phyloP scores from a whole-genome alignment of 2,329 filamentous ascomycete species.

The Trichoderma koningiopsis region DNA sequence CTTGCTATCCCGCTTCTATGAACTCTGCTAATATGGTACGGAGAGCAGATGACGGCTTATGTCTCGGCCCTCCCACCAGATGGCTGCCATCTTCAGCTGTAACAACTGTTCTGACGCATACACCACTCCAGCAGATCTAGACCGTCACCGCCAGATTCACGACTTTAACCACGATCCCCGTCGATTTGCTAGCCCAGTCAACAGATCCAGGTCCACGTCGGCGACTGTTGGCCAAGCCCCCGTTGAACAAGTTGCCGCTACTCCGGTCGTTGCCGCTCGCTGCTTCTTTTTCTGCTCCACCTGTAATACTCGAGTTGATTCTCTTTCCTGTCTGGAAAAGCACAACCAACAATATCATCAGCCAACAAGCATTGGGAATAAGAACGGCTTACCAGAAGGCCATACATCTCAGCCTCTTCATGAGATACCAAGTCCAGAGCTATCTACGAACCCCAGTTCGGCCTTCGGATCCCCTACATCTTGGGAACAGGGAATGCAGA shows the following conservation, averaged over 20 bases:
- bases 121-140: slow-evolving; percentile 32
- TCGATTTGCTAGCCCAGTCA: not conserved
- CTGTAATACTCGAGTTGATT: not conserved
- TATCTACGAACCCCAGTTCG: not conserved
- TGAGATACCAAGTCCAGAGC: not conserved
- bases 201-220: not conserved
- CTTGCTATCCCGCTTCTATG: not conserved
- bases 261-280: not conserved
- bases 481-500: not conserved
- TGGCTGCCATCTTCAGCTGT: slow-evolving; percentile 27
- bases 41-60: not conserved
- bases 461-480: not conserved
- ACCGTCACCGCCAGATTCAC: slow-evolving; percentile 36
- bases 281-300: not conserved
- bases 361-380: slow-evolving; percentile 28
- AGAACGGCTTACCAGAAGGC: not conserved
- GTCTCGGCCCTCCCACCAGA: not conserved
- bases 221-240: slow-evolving; percentile 24
- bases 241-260: slow-evolving; percentile 22
- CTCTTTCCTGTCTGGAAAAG: slow-evolving; percentile 27
- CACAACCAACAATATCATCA: not conserved
- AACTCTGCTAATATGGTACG: not conserved
- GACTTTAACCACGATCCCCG: not conserved
- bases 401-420: not conserved
- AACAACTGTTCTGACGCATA: slow-evolving; percentile 30